Conservation (phyloP, 2,329 filamentous ascomycete species). For the Neoarthrinium moseri region DNA sequence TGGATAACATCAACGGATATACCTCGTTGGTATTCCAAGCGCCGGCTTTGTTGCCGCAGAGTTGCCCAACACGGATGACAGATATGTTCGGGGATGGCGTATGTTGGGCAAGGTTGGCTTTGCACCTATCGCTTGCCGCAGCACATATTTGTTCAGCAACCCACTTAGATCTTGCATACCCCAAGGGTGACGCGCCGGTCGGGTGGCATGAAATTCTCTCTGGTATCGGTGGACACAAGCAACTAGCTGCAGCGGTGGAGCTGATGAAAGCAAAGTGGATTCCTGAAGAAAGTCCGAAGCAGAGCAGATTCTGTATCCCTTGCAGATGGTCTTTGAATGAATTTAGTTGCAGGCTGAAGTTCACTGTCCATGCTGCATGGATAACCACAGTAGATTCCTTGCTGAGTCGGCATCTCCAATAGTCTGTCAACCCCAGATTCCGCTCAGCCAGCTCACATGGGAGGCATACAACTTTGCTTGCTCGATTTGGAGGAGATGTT, state of each 20-base stretch:
- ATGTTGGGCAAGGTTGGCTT: conserved; percentile 12
- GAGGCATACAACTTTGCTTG: conserved; percentile 43
- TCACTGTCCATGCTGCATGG: conserved; percentile 65
- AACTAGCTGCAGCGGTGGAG: conserved; percentile 19
- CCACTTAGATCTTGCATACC: conserved; percentile 58
- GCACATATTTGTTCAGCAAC: conserved; percentile 55
- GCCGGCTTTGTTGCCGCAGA: conserved; percentile 38
- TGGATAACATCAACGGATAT: conserved; percentile 46
- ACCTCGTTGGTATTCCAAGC: conserved; percentile 48
- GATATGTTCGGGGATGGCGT: conserved; percentile 27
- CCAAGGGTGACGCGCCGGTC: conserved; percentile 42
- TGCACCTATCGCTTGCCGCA: conserved; percentile 22
- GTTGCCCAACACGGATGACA: conserved; percentile 44
- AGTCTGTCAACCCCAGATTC: conserved; percentile 44
- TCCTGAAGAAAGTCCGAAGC: conserved; percentile 30
- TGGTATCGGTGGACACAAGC: conserved; percentile 25
- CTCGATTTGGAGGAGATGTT: neutral
- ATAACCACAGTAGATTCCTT: conserved; percentile 50
- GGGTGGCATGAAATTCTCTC: conserved; percentile 41
- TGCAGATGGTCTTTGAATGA: conserved; percentile 55
- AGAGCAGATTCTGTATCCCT: conserved; percentile 46
- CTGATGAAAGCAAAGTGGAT: conserved; percentile 24
- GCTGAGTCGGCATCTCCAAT: conserved; percentile 39
- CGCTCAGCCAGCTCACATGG: conserved; percentile 44
- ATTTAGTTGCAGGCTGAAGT: conserved; percentile 56